These are phyloP conservation scores for Aaosphaeria pasadenensis DNA, from an alignment of 2,329 filamentous ascomycete species.

Conservation along the genomic window DNA sequence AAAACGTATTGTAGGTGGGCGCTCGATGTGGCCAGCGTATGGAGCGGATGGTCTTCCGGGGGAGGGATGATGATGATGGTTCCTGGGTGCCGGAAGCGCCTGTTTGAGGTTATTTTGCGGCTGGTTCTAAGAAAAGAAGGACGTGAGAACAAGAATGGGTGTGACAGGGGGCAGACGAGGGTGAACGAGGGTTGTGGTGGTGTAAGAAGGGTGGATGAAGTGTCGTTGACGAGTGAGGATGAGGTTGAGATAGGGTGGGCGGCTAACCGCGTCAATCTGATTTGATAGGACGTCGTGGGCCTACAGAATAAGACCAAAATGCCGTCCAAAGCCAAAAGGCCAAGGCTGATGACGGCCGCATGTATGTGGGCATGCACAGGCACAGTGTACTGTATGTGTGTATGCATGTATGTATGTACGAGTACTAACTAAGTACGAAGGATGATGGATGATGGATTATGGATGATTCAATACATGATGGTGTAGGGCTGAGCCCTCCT, in stretches of 20 bases:
- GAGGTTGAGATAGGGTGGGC: slow-evolving; percentile 18
- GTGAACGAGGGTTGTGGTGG: slow-evolving; percentile 31
- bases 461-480: no score
- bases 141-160: slow-evolving; percentile 12
- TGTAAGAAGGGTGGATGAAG: slow-evolving; percentile 26
- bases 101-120: slow-evolving; percentile 34
- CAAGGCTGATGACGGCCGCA: neutral
- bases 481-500: no score
- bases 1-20: no score
- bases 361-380: no score
- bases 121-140: slow-evolving; percentile 34
- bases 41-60: slow-evolving; percentile 26
- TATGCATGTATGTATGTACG: no score
- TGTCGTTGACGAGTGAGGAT: neutral
- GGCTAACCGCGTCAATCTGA: slow-evolving; percentile 8
- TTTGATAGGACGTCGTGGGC: slow-evolving; percentile 23
- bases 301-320: slow-evolving; percentile 5
- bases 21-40: neutral
- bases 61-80: slow-evolving; percentile 12
- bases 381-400: no score
- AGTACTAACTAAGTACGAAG: no score
- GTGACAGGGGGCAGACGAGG: neutral
- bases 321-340: neutral
- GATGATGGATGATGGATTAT: no score
- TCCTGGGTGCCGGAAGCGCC: slow-evolving; percentile 30